Evolutionary conservation across 768 basidiomycete species (phyloP), one percentile per base, ranked within the genome.

Genomic region (Pluteus cervinus): DNA sequence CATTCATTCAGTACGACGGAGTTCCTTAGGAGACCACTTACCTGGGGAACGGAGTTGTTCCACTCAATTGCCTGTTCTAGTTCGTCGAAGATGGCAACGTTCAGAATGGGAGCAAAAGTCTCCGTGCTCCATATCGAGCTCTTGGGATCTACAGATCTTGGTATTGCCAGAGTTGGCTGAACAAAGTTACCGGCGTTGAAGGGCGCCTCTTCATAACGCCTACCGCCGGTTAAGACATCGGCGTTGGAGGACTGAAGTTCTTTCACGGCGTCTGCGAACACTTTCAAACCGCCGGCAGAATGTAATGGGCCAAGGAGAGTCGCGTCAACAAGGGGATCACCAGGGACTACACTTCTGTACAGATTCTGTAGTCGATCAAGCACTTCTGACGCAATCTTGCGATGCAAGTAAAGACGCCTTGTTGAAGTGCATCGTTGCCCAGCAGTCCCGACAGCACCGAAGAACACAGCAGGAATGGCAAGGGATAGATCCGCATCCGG

Each of bases 301-400:
- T 96, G 93, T 40, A 97, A 59, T 2, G 93, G 93, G 0, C 93
- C 93, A 20, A 94, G 74, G 6, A 97, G 69, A 6, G 90, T 91
- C 42, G 56, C 56, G 7, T 66, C 57, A 7, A 69, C 71, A 24
- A 97, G 76, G 9, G 94, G 94, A 58, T 97, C 90, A n/a, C 89
- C 93, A 31, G 83, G 81, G 22, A 62, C 68, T 23, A 91, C 60
- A 10, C 77, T 71, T 35, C 70, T 61, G 64, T 97, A 97, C 7
- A 86, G 71, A 32, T 70, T 71, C 50, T 79, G 67, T 6, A 98
- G 78, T 12, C 76, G 77, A 21, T 75, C 68, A 44, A 96, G 68
- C 66, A 97, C 91, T 37, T 77, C 66, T 18, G 71, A 50, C 1
- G 91, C 83, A 48, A 98, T 78, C 41, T 76, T 58, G 33, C 78